These are phyloP conservation scores for Lotmaria passim DNA, from an alignment of 208 protist genomes.

Conservation along the genomic window DNA sequence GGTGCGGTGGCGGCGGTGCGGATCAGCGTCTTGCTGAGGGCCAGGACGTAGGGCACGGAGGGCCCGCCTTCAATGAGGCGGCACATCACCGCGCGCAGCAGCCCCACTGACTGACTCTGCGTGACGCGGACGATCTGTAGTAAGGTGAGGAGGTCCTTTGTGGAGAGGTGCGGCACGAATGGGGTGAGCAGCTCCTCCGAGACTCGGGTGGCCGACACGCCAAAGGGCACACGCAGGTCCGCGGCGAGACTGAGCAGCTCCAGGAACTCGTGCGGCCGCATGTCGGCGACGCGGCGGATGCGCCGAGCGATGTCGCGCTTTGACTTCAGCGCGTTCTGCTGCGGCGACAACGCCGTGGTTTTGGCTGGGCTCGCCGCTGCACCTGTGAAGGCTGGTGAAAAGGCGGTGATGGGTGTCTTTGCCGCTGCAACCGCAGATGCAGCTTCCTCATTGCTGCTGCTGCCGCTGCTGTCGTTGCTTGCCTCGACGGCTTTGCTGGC, in stretches of 20 bases:
- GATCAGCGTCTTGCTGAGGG: slow-evolving; percentile 48
- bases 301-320: slow-evolving; percentile 28
- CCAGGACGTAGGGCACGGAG: slow-evolving; percentile 39
- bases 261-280: slow-evolving; percentile 52
- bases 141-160: slow-evolving; percentile 43
- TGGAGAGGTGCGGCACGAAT: slow-evolving; percentile 51
- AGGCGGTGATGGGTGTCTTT: not conserved
- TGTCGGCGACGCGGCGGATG: slow-evolving; percentile 42
- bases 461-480: not conserved
- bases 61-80: slow-evolving; percentile 40
- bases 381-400: not conserved
- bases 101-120: slow-evolving; percentile 44
- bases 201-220: slow-evolving; percentile 43
- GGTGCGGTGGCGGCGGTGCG: slow-evolving; percentile 47
- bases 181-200: slow-evolving; percentile 59
- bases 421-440: not conserved
- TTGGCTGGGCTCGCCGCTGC: not conserved
- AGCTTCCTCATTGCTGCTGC: not conserved
- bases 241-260: slow-evolving; percentile 63
- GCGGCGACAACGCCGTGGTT: not conserved
- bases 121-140: slow-evolving; percentile 52
- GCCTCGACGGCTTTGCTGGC: not conserved
- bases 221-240: slow-evolving; percentile 63
- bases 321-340: not conserved
- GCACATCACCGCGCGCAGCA: slow-evolving; percentile 45